Percentiles rank a stretch among this genome's conserved stretches.
Evolutionary conservation across 257 asterid species (phyloP).

Genomic region (Solanum paucissectum): DNA sequence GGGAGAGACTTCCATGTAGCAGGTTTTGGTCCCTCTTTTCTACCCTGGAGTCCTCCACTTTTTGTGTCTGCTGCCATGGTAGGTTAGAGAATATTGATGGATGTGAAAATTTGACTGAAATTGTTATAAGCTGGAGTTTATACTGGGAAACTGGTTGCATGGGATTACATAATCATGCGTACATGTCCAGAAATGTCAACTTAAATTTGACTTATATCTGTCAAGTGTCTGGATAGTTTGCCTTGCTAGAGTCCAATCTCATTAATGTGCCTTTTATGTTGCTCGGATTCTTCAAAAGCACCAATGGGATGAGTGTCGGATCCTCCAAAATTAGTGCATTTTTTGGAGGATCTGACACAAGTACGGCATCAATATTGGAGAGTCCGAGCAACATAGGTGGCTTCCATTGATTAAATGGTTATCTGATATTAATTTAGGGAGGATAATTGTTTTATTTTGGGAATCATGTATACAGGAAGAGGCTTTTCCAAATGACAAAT

Average conservation of each 20-base stretch:
- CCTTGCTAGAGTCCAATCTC: background rate
- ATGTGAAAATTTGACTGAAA: background rate
- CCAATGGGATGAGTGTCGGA: background rate
- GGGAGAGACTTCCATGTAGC: background rate
- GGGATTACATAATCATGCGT: background rate
- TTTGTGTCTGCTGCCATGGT: background rate
- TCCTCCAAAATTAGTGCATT: background rate
- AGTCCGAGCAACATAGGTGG: background rate
- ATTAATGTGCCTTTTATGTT: background rate
- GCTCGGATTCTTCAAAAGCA: background rate
- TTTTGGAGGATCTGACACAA: background rate
- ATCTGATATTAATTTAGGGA: background rate
- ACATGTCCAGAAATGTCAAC: background rate
- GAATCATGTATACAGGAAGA: slow-evolving; percentile 29
- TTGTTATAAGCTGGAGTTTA: background rate
- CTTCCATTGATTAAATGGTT: background rate
- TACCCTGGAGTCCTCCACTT: background rate
- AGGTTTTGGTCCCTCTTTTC: background rate
- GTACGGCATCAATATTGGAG: background rate
- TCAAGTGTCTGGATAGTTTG: background rate
- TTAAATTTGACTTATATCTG: background rate
- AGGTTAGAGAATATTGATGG: background rate
- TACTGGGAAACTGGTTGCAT: background rate
- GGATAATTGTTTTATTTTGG: background rate
- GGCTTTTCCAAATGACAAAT: slow-evolving; percentile 53